These are phyloP conservation scores for Brassica incana DNA, from an alignment of 345 rosid species.

Conservation along the genomic window DNA sequence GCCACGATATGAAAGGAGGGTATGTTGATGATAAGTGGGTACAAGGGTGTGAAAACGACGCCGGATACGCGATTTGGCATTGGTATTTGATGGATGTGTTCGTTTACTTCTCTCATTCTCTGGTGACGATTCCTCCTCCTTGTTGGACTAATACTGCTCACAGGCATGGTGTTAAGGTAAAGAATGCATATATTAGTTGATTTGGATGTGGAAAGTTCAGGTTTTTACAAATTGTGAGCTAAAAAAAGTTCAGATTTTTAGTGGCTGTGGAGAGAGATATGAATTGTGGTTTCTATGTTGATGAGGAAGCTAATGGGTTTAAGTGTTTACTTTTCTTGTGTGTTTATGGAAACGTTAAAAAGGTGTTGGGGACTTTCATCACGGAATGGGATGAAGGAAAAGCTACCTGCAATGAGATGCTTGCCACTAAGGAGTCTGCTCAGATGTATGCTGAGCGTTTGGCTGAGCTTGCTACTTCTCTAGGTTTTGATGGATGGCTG, in stretches of 20 bases:
- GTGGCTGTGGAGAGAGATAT: background rate
- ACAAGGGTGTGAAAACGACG: slow-evolving; percentile 70
- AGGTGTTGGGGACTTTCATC: slow-evolving; percentile 90
- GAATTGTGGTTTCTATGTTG: too few species aligned
- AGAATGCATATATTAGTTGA: too few species aligned
- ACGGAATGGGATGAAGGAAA: slow-evolving; percentile 82
- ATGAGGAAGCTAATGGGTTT: too few species aligned
- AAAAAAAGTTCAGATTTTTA: background rate
- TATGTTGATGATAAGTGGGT: slow-evolving; percentile 83
- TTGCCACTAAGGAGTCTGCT: slow-evolving; percentile 70
- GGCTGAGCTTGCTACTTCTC: slow-evolving; percentile 61
- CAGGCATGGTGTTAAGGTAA: too few species aligned
- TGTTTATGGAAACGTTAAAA: slow-evolving; percentile 28
- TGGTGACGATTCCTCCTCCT: too few species aligned
- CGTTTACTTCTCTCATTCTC: too few species aligned
- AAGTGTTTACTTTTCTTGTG: slow-evolving; percentile 11
- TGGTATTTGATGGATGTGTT: background rate
- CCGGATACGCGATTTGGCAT: slow-evolving; percentile 75
- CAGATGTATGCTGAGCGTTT: slow-evolving; percentile 65
- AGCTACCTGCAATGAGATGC: slow-evolving; percentile 54
- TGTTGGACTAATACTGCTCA: too few species aligned
- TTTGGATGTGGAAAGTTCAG: background rate
- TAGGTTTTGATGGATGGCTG: slow-evolving; percentile 95
- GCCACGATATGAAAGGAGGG: slow-evolving; percentile 84
- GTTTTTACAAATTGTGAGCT: too few species aligned